Evolutionary conservation across 495 filamentous ascomycete genomes (phyloP).

Genomic region (Penicillium herquei): DNA sequence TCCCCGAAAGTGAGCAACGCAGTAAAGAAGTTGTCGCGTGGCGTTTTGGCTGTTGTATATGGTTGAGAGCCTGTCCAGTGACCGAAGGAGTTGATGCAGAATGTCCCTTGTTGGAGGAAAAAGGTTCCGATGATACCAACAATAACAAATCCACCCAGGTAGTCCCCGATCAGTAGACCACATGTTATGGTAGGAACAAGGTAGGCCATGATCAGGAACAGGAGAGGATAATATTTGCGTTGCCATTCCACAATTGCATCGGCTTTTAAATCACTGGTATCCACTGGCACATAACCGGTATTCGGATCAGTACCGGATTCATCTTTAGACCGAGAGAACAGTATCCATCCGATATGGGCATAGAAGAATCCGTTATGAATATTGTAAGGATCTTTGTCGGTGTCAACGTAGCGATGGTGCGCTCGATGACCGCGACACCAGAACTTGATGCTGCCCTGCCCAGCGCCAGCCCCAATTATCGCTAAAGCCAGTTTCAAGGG

Average conservation of each 20-base stretch:
- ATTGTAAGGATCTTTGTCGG: constrained; percentile 95
- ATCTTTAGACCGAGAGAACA: constrained; percentile 63
- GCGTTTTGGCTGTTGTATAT: constrained; percentile 93
- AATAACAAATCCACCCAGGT: constrained; percentile 82
- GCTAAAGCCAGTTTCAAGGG: constrained; percentile 87
- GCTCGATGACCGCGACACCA: constrained; percentile 93
- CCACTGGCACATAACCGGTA: constrained; percentile 82
- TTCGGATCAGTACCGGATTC: constrained; percentile 49
- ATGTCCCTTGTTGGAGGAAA: constrained; percentile 94
- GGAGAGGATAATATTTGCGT: constrained; percentile 81
- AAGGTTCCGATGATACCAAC: constrained; percentile 88
- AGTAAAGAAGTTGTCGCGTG: constrained; percentile 87
- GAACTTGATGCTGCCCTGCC: constrained; percentile 90
- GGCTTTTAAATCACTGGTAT: constrained; percentile 91
- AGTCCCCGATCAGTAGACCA: constrained; percentile 82
- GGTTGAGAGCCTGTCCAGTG: constrained; percentile 97
- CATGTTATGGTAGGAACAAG: constrained; percentile 76
- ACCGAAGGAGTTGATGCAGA: constrained; percentile 96
- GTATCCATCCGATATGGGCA: constrained; percentile 88
- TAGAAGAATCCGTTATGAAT: constrained; percentile 93
- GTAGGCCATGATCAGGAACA: constrained; percentile 78
- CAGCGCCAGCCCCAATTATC: constrained; percentile 83
- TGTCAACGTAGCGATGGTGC: constrained; percentile 97
- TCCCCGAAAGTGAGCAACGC: constrained; percentile 56
- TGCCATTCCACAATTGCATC: constrained; percentile 90